Evolutionary conservation across 2,329 filamentous ascomycete genomes (phyloP), one percentile per base, ranked within the genome.

Genomic region (Diplodia intermedia): DNA sequence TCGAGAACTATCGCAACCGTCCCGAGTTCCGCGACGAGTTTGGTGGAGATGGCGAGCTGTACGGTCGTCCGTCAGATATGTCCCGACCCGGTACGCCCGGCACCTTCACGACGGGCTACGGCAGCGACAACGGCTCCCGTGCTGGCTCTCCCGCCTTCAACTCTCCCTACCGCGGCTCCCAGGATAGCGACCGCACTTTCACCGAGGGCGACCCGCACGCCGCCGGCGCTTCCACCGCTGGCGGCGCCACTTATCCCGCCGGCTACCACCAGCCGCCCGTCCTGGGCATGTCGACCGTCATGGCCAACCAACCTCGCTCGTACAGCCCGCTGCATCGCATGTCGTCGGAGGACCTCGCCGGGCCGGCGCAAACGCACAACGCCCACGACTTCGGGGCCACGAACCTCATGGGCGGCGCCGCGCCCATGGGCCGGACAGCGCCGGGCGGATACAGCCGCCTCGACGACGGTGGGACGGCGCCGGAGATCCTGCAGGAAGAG

Each of bases 1-100:
- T 96, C 76, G 89, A 93, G 69, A 94, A 93, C 80, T 98, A 90
- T 84, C 97, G 97, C 80, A 90, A 97, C 78, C 86, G 93, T 1
- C 87, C 91, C 2, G 94, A 97, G 72, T 97, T 98, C 79, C 89
- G 89, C 1, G 90, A 93, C 12, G 92, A 95, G 66, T 91, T 93
- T 71, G 93, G 93, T n/a, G 93, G 91, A 5, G 82, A 82, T 29
- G 91, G 91, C 26, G 81, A 82, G 23, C 72, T 84, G 1, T 84
- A 82, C 70, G 90, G 90, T 3, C 84, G 82, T 15, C 60, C 60
- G 7, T 50, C 40, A 4, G 60, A 63, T 14, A 14, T 63, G 18
- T 78, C 85, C 18, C 84, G 90, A 1, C 86, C 89, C 0, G 86
- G 84, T 20, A 91, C 89, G 0, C 89, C 89, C 0, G 83, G 84